These are phyloP conservation scores for Metschnikowia corniflorae DNA, from an alignment of 805 yeast genomes.

Conservation along the genomic window DNA sequence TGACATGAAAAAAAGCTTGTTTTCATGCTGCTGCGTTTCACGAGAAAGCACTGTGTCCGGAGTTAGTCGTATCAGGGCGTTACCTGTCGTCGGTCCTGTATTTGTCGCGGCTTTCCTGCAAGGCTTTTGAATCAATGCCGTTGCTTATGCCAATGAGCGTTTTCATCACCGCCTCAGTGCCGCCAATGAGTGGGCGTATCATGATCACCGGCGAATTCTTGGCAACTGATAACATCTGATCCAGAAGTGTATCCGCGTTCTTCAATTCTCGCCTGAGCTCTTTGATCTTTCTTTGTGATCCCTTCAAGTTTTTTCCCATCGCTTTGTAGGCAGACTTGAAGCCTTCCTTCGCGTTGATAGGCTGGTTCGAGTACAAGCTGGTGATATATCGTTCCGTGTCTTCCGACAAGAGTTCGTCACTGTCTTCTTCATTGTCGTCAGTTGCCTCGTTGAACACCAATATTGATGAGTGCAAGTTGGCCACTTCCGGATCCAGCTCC, in stretches of 20 bases:
- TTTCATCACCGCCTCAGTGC: slow-evolving; percentile 84
- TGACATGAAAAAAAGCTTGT: too few species aligned
- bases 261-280: slow-evolving; percentile 60
- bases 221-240: slow-evolving; percentile 63
- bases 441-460: slow-evolving; percentile 21
- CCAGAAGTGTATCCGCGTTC: slow-evolving; percentile 62
- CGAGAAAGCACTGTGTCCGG: too few species aligned
- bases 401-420: slow-evolving; percentile 12
- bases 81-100: slow-evolving; percentile 45
- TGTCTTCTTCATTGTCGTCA: slow-evolving; percentile 22
- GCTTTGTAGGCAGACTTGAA: slow-evolving; percentile 70
- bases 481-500: slow-evolving; percentile 16
- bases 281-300: slow-evolving; percentile 62
- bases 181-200: slow-evolving; percentile 84
- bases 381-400: slow-evolving; percentile 41
- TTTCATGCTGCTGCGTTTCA: too few species aligned
- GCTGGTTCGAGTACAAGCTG: slow-evolving; percentile 84
- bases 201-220: slow-evolving; percentile 77
- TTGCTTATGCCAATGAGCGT: slow-evolving; percentile 81
- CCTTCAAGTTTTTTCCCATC: slow-evolving; percentile 59
- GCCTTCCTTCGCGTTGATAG: slow-evolving; percentile 67
- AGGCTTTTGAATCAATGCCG: slow-evolving; percentile 66
- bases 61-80: too few species aligned
- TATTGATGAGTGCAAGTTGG: slow-evolving; percentile 20
- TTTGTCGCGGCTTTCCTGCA: slow-evolving; percentile 59